A percentile compares a stretch with the other conserved stretches of the same genome.
Evolutionary conservation across 352 stramenopile species (phyloP).

Genomic region (Phytophthora fragariaefolia): DNA sequence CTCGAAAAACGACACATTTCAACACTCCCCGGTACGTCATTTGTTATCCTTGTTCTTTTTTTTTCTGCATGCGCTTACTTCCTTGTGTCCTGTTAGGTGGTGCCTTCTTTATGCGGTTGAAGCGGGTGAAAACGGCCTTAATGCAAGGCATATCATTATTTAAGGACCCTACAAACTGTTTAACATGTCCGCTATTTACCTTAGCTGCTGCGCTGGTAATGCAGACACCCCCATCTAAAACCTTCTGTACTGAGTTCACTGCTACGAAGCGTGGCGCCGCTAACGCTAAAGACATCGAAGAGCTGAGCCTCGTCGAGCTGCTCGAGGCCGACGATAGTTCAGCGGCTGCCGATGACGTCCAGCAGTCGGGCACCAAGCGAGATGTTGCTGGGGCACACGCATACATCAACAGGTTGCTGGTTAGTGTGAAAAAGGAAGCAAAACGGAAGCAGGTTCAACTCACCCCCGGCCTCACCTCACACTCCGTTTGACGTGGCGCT

Average conservation of each 20-base stretch:
- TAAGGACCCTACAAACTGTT: slow-evolving; percentile 12
- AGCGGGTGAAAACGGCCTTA: slow-evolving; percentile 15
- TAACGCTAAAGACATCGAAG: not conserved
- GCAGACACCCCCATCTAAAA: not conserved
- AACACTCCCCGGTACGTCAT: slow-evolving; percentile 5
- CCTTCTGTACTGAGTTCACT: slow-evolving; percentile 2
- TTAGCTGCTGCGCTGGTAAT: slow-evolving; percentile 16
- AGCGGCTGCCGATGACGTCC: not conserved
- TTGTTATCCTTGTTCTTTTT: not conserved
- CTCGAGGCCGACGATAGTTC: not conserved
- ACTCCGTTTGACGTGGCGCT: not conserved
- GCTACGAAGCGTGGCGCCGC: not conserved
- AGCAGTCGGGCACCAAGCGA: not conserved
- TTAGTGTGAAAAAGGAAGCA: not conserved
- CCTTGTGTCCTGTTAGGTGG: slow-evolving; percentile 3
- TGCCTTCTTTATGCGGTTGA: slow-evolving; percentile 23
- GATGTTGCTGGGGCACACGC: not conserved
- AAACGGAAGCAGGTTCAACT: not conserved
- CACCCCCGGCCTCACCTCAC: not conserved
- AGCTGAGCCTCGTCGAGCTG: not conserved
- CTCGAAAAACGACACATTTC: slow-evolving; percentile 16
- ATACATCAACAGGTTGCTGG: not conserved
- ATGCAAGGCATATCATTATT: slow-evolving; percentile 12
- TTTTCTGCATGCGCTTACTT: not conserved
- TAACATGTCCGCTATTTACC: slow-evolving; percentile 19